These are phyloP conservation scores for Kluyveromyces marxianus DNA, from an alignment of 1,139 yeast genomes.

Conservation along the genomic window DNA sequence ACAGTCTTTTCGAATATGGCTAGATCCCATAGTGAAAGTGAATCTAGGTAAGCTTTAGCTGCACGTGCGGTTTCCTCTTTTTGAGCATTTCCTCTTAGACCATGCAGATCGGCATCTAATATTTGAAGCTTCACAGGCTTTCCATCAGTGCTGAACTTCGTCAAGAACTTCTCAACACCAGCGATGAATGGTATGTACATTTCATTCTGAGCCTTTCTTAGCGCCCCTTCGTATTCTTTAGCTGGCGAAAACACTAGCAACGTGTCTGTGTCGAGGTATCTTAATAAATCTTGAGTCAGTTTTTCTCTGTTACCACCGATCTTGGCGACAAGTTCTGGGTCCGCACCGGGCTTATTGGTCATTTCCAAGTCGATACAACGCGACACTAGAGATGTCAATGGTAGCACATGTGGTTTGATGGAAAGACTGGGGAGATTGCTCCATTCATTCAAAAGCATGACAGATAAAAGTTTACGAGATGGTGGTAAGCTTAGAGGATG, in stretches of 20 bases:
- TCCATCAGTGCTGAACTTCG: conserved; percentile 34
- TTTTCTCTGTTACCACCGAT: conserved; percentile 49
- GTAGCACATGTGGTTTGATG: conserved; percentile 73
- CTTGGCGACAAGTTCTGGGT: conserved; percentile 47
- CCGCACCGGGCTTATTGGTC: conserved; percentile 24
- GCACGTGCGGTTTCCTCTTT: conserved; percentile 49
- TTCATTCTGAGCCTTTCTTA: conserved; percentile 70
- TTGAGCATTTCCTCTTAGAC: conserved; percentile 76
- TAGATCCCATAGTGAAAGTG: conserved; percentile 64
- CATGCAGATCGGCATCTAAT: conserved; percentile 75
- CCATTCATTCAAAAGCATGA: conserved; percentile 85
- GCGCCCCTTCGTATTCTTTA: conserved; percentile 73
- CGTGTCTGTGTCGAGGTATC: conserved; percentile 91
- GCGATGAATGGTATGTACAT: conserved; percentile 66
- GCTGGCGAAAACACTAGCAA: conserved; percentile 77
- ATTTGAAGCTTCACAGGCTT: conserved; percentile 39
- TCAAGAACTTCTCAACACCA: conserved; percentile 56
- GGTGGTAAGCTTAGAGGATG: conserved; percentile 58
- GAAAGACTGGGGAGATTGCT: conserved; percentile 59
- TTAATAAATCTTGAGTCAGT: conserved; percentile 50
- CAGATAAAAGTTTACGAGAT: conserved; percentile 56
- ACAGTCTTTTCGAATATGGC: conserved; percentile 88
- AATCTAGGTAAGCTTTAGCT: conserved; percentile 57
- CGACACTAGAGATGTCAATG: conserved; percentile 79
- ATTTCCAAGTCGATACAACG: conserved; percentile 66